A percentile compares a stretch with the other conserved stretches of the same genome.
Conservation (phyloP, 441 rosid genomes). For the Gossypium davidsonii region DNA sequence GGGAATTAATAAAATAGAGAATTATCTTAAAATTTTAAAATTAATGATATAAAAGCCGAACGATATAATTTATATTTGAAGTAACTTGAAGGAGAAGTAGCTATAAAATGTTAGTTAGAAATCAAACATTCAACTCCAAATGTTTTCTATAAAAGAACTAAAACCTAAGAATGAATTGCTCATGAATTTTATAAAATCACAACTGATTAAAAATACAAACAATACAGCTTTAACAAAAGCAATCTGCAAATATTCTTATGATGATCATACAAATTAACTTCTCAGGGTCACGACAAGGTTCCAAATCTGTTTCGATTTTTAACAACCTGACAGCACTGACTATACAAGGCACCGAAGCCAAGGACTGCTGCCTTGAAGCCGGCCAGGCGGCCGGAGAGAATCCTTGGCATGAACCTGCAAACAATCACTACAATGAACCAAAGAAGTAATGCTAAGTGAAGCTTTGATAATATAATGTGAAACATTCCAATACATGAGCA, state of each 20-base stretch:
- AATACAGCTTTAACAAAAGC: background rate
- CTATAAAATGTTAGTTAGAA: background rate
- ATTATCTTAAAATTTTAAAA: background rate
- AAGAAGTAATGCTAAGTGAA: background rate
- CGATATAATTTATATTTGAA: background rate
- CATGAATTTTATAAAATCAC: background rate
- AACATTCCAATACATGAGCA: background rate
- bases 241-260: background rate
- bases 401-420: background rate
- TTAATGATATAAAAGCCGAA: background rate
- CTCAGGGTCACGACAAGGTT: background rate
- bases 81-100: background rate
- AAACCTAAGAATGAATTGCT: background rate
- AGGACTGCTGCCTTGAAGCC: background rate
- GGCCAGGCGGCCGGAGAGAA: background rate
- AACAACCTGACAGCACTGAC: background rate
- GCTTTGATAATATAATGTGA: background rate
- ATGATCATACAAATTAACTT: constrained; percentile 1
- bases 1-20: background rate
- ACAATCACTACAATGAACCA: background rate
- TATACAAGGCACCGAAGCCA: background rate
- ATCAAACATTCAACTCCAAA: too few species aligned
- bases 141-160: too few species aligned
- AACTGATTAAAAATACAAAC: background rate
- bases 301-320: background rate